Conservation (phyloP, 2,329 filamentous ascomycete species). For the Scedosporium apiospermum region DNA sequence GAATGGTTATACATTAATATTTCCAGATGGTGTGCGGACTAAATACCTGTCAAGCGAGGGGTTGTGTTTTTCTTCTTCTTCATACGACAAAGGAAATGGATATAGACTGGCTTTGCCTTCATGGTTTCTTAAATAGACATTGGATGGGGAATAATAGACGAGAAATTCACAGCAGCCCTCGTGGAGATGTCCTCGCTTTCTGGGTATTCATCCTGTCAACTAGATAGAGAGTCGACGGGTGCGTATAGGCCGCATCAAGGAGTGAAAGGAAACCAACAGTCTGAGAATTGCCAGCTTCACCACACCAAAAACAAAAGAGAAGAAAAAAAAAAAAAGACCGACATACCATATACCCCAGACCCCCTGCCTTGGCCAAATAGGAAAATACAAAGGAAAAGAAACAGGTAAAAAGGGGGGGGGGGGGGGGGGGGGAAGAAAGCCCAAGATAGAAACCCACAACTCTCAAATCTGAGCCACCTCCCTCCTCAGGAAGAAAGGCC, state of each 20-base stretch:
- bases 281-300: not conserved
- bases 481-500: conserved; percentile 5
- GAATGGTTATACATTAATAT: not conserved
- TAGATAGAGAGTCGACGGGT: not conserved
- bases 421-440: not conserved
- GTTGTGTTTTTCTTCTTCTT: not conserved
- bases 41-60: not conserved
- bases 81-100: not conserved
- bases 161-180: not conserved
- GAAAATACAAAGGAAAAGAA: not conserved
- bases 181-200: not conserved
- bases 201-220: not conserved
- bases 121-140: not conserved
- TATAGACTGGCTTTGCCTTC: not conserved
- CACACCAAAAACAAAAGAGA: not conserved
- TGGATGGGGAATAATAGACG: not conserved
- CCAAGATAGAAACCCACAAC: not conserved
- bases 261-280: not conserved
- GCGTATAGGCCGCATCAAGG: not conserved
- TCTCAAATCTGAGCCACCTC: conserved; percentile 1
- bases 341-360: not conserved
- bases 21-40: not conserved
- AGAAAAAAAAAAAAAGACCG: not conserved
- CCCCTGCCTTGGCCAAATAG: not conserved
- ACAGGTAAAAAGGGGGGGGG: no score